Evolutionary conservation across 2,329 filamentous ascomycete genomes (phyloP).

Genomic region (Pyricularia sp.): DNA sequence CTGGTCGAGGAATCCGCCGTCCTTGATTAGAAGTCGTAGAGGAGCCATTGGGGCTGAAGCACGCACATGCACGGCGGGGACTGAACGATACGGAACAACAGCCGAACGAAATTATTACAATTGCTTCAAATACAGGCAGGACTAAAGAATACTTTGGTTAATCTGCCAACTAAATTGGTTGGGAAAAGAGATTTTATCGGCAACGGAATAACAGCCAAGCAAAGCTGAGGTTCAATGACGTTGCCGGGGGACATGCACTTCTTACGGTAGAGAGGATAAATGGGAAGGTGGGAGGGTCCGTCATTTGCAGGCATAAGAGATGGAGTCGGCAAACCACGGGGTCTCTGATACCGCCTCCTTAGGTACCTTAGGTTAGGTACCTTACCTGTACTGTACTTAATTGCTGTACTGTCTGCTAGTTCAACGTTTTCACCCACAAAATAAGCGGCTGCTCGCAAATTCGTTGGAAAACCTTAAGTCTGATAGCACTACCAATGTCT

Average conservation of each 20-base stretch:
- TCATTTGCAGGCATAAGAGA: background rate
- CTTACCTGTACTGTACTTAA: too few species aligned
- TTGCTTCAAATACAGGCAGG: background rate
- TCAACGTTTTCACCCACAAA: too few species aligned
- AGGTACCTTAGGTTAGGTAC: background rate
- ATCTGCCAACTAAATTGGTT: background rate
- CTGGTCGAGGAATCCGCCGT: conserved; percentile 69
- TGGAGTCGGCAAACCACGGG: background rate
- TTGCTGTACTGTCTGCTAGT: too few species aligned
- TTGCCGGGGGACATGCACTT: background rate
- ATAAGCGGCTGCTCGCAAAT: too few species aligned
- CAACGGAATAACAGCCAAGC: background rate
- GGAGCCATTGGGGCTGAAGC: conserved; percentile 44
- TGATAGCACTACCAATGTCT: too few species aligned
- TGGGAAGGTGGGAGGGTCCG: background rate
- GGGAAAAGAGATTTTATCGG: background rate
- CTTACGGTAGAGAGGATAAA: background rate
- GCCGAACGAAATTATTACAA: background rate
- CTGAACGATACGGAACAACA: background rate
- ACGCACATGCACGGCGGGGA: background rate
- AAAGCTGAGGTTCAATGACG: background rate
- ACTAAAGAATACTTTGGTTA: background rate
- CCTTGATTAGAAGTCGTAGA: conserved; percentile 70
- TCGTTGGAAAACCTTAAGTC: too few species aligned
- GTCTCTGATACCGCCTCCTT: background rate